Evolutionary conservation across 1,139 yeast species (phyloP), one percentile per base, ranked within the genome.

Genomic region (Geotrichum europaeum): DNA sequence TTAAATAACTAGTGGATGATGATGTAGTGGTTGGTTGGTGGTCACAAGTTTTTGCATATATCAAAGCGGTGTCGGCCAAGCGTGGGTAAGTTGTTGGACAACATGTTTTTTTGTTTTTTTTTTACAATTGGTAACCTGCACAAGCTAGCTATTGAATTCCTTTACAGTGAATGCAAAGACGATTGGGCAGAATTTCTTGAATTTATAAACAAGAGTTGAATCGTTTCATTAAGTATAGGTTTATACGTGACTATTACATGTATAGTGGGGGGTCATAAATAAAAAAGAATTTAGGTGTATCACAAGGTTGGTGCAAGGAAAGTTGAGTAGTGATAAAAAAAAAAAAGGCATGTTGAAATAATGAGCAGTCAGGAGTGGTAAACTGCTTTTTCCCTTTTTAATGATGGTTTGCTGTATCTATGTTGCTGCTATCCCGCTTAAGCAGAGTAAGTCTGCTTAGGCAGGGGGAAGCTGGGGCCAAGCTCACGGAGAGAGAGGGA

Each of bases 391-490:
- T 22, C 56, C 34, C 36, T 49, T 50, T 4, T 20, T 25, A 2
- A 20, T n/a, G 12, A 13, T 9, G 30, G 30, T 22, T 15, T 20
- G 51, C 25, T 32, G 13, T 5, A 20, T 24, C n/a, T 43, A 13
- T 24, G 40, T 34, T 34, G 40, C 15, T 34, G 40, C 40, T 15
- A 34, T 10, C 40, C 34, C 13, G 18, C 30, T 55, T 60, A 60
- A 43, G 63, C 63, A 54, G 63, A 51, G 76, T 83, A 85, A 58
- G 83, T 67, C 76, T 84, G 83, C 78, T 86, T 86, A 66, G 89
- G 88, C 24, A 36, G 82, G 67, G 98, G 97, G 85, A 85, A 94
- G 59, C 96, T 81, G 59, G 99, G 97, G 62, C 99, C 99, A 67
- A 89, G 83, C 76, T 89, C 88, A 81, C 91, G 97, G 73, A 94